Conservation (phyloP, 331 rosid species). For the Malus hybrid region DNA sequence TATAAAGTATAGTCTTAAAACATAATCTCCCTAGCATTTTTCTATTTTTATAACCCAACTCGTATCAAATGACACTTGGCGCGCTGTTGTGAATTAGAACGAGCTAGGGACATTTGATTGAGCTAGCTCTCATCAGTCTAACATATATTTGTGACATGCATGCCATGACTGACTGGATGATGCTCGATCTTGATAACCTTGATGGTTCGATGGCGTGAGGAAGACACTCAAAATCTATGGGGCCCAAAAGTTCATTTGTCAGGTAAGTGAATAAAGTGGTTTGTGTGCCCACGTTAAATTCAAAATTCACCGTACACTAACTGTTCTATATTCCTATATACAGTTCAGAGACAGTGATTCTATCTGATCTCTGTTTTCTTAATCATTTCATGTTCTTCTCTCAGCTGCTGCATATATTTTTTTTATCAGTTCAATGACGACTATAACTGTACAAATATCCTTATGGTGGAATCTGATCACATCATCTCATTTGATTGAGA, state of each 20-base stretch:
- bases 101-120: background rate
- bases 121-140: background rate
- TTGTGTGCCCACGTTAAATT: constrained; percentile 8
- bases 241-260: background rate
- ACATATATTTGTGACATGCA: background rate
- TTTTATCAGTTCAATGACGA: constrained; percentile 19
- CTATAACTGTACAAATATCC: background rate
- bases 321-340: constrained; percentile 2
- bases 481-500: background rate
- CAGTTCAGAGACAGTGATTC: background rate
- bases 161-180: background rate
- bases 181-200: background rate
- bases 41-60: background rate
- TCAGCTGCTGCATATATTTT: constrained; percentile 2
- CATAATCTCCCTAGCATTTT: no score
- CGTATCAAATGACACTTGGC: background rate
- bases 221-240: background rate
- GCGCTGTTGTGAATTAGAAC: background rate
- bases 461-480: background rate
- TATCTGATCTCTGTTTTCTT: background rate
- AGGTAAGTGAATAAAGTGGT: background rate
- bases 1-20: no score
- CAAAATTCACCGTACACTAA: constrained; percentile 7
- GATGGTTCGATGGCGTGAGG: background rate
- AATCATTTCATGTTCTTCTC: constrained; percentile 24